Conservation (phyloP, 2,329 filamentous ascomycete species). For the Chaetomium olivaceum region DNA sequence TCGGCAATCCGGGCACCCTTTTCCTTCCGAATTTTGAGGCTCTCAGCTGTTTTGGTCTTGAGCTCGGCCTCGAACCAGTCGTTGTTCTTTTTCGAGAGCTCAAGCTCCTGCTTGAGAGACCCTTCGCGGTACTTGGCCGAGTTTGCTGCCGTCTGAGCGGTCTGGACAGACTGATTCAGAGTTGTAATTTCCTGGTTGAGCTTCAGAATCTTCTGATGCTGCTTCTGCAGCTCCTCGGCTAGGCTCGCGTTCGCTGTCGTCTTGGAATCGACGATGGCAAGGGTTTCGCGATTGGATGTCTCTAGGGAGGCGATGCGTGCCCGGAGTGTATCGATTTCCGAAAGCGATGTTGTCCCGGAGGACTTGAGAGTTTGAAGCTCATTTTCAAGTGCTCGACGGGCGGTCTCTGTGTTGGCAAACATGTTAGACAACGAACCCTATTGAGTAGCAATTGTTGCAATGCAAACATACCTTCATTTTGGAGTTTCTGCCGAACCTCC, state of each 20-base stretch:
- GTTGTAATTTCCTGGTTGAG: slow-evolving; percentile 78
- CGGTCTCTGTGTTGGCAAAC: slow-evolving; percentile 61
- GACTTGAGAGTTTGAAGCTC: slow-evolving; percentile 79
- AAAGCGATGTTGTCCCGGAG: slow-evolving; percentile 70
- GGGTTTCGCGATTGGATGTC: slow-evolving; percentile 85
- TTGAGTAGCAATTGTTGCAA: not conserved
- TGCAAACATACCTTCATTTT: slow-evolving; percentile 68
- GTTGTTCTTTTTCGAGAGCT: slow-evolving; percentile 82
- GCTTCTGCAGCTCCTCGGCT: slow-evolving; percentile 79
- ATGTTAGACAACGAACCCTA: slow-evolving; percentile 14
- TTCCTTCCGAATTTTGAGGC: slow-evolving; percentile 89
- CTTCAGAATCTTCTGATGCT: slow-evolving; percentile 84
- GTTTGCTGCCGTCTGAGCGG: slow-evolving; percentile 74
- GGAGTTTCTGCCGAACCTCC: slow-evolving; percentile 76
- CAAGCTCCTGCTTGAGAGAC: slow-evolving; percentile 84
- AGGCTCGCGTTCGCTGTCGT: slow-evolving; percentile 82
- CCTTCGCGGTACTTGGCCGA: slow-evolving; percentile 90
- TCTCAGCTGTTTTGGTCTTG: slow-evolving; percentile 84
- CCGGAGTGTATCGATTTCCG: slow-evolving; percentile 73
- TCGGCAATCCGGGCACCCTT: slow-evolving; percentile 88
- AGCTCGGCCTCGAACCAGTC: slow-evolving; percentile 93
- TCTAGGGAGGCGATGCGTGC: slow-evolving; percentile 85
- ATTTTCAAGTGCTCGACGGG: slow-evolving; percentile 72
- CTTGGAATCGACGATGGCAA: slow-evolving; percentile 87
- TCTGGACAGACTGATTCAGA: slow-evolving; percentile 81